Conservation (phyloP, 257 asterid genomes). For the Ocimum tenuiflorum region DNA sequence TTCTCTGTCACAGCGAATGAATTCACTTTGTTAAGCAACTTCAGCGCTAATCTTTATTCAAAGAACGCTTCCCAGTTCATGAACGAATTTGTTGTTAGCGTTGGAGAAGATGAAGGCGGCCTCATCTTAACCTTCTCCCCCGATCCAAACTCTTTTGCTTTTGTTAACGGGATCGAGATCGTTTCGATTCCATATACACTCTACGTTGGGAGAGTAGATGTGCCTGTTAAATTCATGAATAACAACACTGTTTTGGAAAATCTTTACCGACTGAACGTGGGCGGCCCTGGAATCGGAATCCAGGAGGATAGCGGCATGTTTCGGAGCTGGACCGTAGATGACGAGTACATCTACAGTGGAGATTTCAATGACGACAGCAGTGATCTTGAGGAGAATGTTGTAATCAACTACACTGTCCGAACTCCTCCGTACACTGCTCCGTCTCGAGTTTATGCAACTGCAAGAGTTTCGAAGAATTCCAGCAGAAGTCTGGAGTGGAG, state of each 20-base stretch:
- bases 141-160: slow-evolving; percentile 30
- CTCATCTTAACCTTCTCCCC: slow-evolving; percentile 36
- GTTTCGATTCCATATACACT: slow-evolving; percentile 41
- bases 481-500: slow-evolving; percentile 30
- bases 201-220: slow-evolving; percentile 6
- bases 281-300: neutral
- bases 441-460: slow-evolving; percentile 25
- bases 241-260: slow-evolving; percentile 34
- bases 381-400: neutral
- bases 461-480: slow-evolving; percentile 7
- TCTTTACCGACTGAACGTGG: slow-evolving; percentile 47
- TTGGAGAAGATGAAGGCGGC: slow-evolving; percentile 9
- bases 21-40: slow-evolving; percentile 34
- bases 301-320: slow-evolving; percentile 45
- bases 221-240: neutral
- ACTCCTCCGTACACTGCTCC: slow-evolving; percentile 50
- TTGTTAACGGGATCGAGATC: slow-evolving; percentile 58
- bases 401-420: slow-evolving; percentile 12
- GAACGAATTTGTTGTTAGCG: slow-evolving; percentile 22
- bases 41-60: slow-evolving; percentile 27
- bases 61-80: neutral
- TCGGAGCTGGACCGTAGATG: slow-evolving; percentile 39
- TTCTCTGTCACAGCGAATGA: slow-evolving; percentile 39
- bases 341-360: neutral
- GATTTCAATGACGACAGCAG: neutral